Evolutionary conservation across 352 stramenopile species (phyloP), one percentile per base, ranked within the genome.

Genomic region (Phytophthora niederhauseri): DNA sequence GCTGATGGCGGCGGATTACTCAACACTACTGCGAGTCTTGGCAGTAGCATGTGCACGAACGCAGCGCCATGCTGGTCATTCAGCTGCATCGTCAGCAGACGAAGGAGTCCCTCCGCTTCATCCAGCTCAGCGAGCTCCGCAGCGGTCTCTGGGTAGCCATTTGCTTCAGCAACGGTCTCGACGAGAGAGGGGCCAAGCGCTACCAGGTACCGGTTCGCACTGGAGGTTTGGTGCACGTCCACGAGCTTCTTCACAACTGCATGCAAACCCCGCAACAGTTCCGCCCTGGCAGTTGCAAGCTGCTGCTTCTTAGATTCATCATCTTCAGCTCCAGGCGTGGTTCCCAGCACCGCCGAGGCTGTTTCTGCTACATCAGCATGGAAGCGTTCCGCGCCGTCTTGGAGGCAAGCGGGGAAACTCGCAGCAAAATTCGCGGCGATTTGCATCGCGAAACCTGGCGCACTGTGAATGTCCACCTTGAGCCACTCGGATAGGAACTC

Each of bases 1-100:
- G 34, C 41, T 58, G 61, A 53, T 28, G 65, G 14, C 24, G 55
- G 3, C 12, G 57, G 56, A 52, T 74, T 41, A 22, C 61, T 66
- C 6, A 90, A 66, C 15, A 92, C 41, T 31, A 24, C 51, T 6
- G 77, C 74, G 31, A 94, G 60, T 66, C 80, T 81, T 4, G 87
- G 81, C 7, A 93, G 73, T 57, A 93, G 61, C 48, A 93, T 68
- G 17, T 73, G 67, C 24, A 93, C 87, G 64, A 92, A 91, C 22
- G 73, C 57, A 3, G 72, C 57, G 4, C 80, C 79, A 58, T 81
- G 73, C 0, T 66, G 51, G 8, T 89, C 84, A 41, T 81, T 68
- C 11, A 94, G 60, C 54, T 90, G 84, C 9, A 68, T 61, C 2
- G 72, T 73, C 19, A 91, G 41, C 9, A 91, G 45, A 6, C 73